Evolutionary conservation across 139 green algal genomes (phyloP), one percentile per base, ranked within the genome.

Genomic region (Micromonas pusilla): DNA sequence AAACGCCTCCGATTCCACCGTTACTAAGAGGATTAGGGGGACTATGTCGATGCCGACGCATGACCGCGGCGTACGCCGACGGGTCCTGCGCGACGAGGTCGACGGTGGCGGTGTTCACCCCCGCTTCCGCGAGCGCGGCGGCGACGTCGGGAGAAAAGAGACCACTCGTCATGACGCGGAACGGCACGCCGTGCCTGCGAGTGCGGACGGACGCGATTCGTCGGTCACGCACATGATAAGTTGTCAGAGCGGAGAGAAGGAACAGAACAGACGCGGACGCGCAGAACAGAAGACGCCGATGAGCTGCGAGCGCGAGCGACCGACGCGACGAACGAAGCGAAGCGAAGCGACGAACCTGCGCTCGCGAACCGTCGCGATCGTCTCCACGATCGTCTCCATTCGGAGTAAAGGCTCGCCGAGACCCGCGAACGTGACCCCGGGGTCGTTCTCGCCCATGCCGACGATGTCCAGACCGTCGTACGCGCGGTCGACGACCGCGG

Each of bases 401-500:
- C 72, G 2, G 32, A 70, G 32, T n/a, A 78, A 33, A 16, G 72
- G 72, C 1, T 78, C 72, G 2, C 72, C 72, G 1, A 53, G 0
- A 0, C 72, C 72, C 2, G 72, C 72, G 57, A 78, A 78, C 1
- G 37, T 32, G 1, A 78, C 52, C 2, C 72, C 72, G 2, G 16
- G 16, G 72, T 78, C 72, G 72, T 70, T 70, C 32, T 78, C 72
- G 3, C 72, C 72, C 32, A 30, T 64, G 52, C 53, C 53, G 2
- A 34, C 72, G 54, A 68, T 68, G 25, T 54, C 45, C 5, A 70
- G n/a, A 1, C 68, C 28, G 9, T 78, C 52, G 53, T 78, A 78
- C 3, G 45, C 31, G 19, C 0, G 9, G 33, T 78, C 57, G n/a
- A 78, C 30, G 26, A 34, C 57, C 0, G 2, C 52, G 1, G 28